Conservation (phyloP, 805 yeast species). For the Ogataea degrootiae region DNA sequence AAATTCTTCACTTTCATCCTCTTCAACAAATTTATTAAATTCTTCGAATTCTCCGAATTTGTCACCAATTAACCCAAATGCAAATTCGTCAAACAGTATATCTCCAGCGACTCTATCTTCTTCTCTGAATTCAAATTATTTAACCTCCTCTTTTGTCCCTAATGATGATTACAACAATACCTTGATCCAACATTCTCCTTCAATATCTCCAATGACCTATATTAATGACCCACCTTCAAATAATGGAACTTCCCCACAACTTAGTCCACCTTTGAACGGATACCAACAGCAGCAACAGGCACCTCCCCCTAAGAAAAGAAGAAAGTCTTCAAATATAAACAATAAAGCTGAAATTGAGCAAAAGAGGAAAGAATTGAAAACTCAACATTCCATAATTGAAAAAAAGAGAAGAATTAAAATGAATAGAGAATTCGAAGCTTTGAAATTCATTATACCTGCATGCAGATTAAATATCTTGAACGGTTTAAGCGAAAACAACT, state of each 20-base stretch:
- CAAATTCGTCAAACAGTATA: constrained; percentile 3
- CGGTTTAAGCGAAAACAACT: constrained; percentile 24
- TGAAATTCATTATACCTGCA: constrained; percentile 74
- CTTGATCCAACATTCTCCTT: constrained; percentile 26
- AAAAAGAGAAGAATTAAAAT: constrained; percentile 73
- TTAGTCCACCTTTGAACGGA: background rate
- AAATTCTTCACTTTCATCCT: no score
- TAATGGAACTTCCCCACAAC: background rate
- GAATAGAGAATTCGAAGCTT: constrained; percentile 78
- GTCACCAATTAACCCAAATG: constrained; percentile 4
- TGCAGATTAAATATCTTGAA: constrained; percentile 48
- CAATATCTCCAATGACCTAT: constrained; percentile 30
- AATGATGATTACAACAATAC: constrained; percentile 23
- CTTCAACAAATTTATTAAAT: no score
- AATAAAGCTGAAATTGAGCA: constrained; percentile 32
- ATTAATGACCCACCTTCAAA: constrained; percentile 16
- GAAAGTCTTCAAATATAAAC: constrained; percentile 24
- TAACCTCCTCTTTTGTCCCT: constrained; percentile 28
- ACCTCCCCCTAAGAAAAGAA: constrained; percentile 15
- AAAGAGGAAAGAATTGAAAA: constrained; percentile 44
- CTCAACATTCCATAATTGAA: constrained; percentile 74
- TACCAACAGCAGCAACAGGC: background rate
- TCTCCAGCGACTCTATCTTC: background rate
- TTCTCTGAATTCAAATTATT: constrained; percentile 20
- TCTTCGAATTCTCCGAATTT: constrained; percentile 3